These are phyloP conservation scores for Thymus mandschuricus DNA, from an alignment of 257 asterid genomes.

Conservation along the genomic window DNA sequence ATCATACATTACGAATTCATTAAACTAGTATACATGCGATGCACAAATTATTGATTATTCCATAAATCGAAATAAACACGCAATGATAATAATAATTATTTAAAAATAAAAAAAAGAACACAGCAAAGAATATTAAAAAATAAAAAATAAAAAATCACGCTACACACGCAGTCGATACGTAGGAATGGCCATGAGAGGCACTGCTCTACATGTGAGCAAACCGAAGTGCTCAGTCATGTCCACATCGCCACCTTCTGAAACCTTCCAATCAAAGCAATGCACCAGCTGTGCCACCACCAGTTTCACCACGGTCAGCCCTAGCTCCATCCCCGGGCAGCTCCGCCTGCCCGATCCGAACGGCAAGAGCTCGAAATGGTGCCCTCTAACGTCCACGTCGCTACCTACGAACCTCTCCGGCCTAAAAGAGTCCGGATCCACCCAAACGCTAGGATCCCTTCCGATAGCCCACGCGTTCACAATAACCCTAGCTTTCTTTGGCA, in stretches of 20 bases:
- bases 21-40: too few species aligned
- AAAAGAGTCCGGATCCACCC: constrained; percentile 42
- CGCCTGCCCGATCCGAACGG: constrained; percentile 63
- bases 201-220: too few species aligned
- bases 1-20: too few species aligned
- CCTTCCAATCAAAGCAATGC: constrained; percentile 44
- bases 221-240: constrained; percentile 32
- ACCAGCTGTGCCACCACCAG: constrained; percentile 52
- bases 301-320: constrained; percentile 45
- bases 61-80: too few species aligned
- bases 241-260: constrained; percentile 47
- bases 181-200: too few species aligned
- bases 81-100: too few species aligned
- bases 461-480: constrained; percentile 42
- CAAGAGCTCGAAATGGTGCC: constrained; percentile 45
- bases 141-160: too few species aligned
- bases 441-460: constrained; percentile 34
- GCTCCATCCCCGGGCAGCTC: constrained; percentile 57
- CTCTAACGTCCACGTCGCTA: constrained; percentile 40
- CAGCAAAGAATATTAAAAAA: too few species aligned
- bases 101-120: too few species aligned
- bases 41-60: too few species aligned
- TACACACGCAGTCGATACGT: too few species aligned
- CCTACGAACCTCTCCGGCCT: constrained; percentile 48
- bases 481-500: constrained; percentile 44